Evolutionary conservation across 192 early-diverging fungal genomes (phyloP), one percentile per base, ranked within the genome.

Genomic region (Coemansia sp.): DNA sequence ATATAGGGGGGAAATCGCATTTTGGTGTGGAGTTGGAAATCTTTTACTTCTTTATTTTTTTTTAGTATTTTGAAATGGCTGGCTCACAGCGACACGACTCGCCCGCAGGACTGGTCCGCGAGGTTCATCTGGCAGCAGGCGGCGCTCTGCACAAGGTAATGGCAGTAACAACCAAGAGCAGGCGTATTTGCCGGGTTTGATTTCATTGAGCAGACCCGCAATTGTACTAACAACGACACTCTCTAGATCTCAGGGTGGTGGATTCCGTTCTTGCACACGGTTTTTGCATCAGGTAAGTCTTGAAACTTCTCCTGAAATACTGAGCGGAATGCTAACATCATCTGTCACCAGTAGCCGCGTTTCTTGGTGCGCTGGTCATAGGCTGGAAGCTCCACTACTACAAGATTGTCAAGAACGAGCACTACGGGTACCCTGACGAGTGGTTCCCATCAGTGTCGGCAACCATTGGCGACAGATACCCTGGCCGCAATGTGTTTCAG

Each of bases 381-480:
- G 86, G 81, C 14, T 89, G 87, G 65, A 83, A 85, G 50, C 86
- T 82, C 6, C 86, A 91, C 59, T 91, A 91, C 65, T 70, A 84
- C 67, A 88, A 89, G 71, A 90, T 91, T 55, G 90, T 91, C 50
- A 78, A 83, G 58, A 91, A 90, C 50, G 82, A 86, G 62, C 70
- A 85, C 69, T 87, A 78, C 47, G 90, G 90, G 7, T 91, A 90
- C 47, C 90, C 90, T 0, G 80, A 90, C 50, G 77, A 82, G 50
- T 87, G 87, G 90, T 88, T 91, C 40, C 90, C 90, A 28, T 90
- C 87, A 52, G 88, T 91, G 1, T 88, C 85, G 42, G 90, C 88
- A 0, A 84, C 86, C 1, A 91, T 88, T 41, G 90, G 90, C 61
- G 90, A 91, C 61, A 65, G 88, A 55, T 91, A 88, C 61, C 90